Evolutionary conservation across 495 filamentous ascomycete species (phyloP).

Genomic region (Penicillium fimorum): DNA sequence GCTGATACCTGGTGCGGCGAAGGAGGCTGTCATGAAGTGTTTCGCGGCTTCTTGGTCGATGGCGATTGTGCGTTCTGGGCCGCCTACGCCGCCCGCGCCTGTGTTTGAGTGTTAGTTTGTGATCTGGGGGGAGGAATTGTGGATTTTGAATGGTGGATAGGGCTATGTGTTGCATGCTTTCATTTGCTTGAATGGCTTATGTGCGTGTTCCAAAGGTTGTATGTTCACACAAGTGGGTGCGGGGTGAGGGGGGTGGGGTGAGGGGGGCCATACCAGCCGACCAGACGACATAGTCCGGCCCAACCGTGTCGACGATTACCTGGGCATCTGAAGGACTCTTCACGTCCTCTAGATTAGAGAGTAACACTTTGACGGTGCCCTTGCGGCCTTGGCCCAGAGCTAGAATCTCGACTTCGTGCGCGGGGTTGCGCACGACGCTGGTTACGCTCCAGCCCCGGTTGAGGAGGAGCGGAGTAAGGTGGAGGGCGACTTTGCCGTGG

Average conservation of each 20-base stretch:
- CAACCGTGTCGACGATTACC: slow-evolving; percentile 56
- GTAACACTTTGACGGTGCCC: slow-evolving; percentile 58
- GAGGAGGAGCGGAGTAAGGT: slow-evolving; percentile 75
- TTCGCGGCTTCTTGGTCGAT: slow-evolving; percentile 69
- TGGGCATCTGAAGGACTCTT: slow-evolving; percentile 61
- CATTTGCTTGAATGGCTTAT: not conserved
- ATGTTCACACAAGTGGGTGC: not conserved
- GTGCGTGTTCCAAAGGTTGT: not conserved
- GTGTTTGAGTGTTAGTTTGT: slow-evolving; percentile 2
- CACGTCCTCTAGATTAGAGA: slow-evolving; percentile 69
- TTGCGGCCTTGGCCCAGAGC: slow-evolving; percentile 52
- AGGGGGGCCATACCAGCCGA: slow-evolving; percentile 58
- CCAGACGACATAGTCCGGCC: slow-evolving; percentile 74
- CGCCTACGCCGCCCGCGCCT: slow-evolving; percentile 78
- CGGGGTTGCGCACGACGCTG: slow-evolving; percentile 69
- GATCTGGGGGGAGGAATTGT: not conserved
- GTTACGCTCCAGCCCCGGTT: slow-evolving; percentile 71
- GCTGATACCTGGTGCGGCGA: slow-evolving; percentile 54
- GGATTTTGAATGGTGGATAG: not conserved
- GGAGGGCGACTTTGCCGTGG: slow-evolving; percentile 74
- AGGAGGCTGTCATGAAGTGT: slow-evolving; percentile 66
- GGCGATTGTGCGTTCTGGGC: slow-evolving; percentile 55
- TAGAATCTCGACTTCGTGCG: slow-evolving; percentile 62
- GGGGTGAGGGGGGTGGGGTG: slow-evolving; percentile 9
- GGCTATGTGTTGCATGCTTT: not conserved